A percentile compares a stretch with the other conserved stretches of the same genome.
These are phyloP conservation scores for Camellia oleifera DNA, from an alignment of 179 eudicot species.

Conservation along the genomic window DNA sequence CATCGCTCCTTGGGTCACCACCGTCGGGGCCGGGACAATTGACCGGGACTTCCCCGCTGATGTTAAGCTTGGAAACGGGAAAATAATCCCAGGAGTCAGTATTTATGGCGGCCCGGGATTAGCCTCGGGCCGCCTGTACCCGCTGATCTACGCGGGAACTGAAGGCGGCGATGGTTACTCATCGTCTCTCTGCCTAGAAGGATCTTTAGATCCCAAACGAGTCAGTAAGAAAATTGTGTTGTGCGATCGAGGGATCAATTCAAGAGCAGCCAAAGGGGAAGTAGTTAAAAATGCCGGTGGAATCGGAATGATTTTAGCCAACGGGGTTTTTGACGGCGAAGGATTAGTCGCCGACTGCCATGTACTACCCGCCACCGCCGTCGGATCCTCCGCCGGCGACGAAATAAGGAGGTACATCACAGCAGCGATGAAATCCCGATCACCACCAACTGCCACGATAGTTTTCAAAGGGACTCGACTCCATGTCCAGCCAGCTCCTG, in stretches of 20 bases:
- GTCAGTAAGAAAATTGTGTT: slow-evolving; percentile 73
- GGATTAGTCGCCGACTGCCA: slow-evolving; percentile 94
- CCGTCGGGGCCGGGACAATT: slow-evolving; percentile 84
- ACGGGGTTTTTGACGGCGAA: slow-evolving; percentile 91
- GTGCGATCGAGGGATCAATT: slow-evolving; percentile 93
- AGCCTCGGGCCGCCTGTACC: slow-evolving; percentile 46
- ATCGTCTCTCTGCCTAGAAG: slow-evolving; percentile 79
- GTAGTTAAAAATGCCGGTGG: slow-evolving; percentile 84
- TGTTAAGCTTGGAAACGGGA: slow-evolving; percentile 76
- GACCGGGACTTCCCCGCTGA: slow-evolving; percentile 90
- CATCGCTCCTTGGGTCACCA: slow-evolving; percentile 91
- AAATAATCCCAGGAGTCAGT: slow-evolving; percentile 55
- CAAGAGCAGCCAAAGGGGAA: slow-evolving; percentile 76
- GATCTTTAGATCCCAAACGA: slow-evolving; percentile 55
- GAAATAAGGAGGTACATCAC: slow-evolving; percentile 62
- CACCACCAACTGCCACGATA: slow-evolving; percentile 57
- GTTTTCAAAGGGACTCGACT: slow-evolving; percentile 68
- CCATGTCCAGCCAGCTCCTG: slow-evolving; percentile 71
- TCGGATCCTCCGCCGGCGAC: slow-evolving; percentile 67
- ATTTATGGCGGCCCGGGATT: slow-evolving; percentile 73
- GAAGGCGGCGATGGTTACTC: slow-evolving; percentile 78
- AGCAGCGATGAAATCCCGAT: slow-evolving; percentile 22
- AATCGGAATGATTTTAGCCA: slow-evolving; percentile 80
- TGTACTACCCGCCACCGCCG: slow-evolving; percentile 74
- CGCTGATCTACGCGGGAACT: slow-evolving; percentile 67